These are phyloP conservation scores for Elsinoe perseae DNA, from an alignment of 2,329 filamentous ascomycete species.

Conservation along the genomic window DNA sequence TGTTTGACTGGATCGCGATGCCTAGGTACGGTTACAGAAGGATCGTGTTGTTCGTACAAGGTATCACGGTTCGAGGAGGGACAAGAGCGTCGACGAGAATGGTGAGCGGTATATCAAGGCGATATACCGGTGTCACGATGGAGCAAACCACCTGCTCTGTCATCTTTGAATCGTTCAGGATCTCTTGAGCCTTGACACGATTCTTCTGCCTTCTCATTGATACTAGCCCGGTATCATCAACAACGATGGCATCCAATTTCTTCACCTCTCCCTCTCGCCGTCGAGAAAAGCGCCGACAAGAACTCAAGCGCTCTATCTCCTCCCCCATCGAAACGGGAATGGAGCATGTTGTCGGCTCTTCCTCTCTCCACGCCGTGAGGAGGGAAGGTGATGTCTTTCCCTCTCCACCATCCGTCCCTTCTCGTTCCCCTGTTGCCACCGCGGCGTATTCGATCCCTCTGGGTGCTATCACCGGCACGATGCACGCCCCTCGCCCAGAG, in stretches of 20 bases:
- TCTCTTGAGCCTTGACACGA: background rate
- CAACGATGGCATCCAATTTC: background rate
- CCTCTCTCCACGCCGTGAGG: background rate
- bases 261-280: background rate
- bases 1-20: background rate
- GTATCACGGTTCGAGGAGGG: background rate
- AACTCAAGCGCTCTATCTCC: slow-evolving; percentile 11
- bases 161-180: background rate
- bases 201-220: background rate
- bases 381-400: background rate
- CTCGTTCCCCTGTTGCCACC: background rate
- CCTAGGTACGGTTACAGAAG: background rate
- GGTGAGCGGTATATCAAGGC: background rate
- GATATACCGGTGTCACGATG: background rate
- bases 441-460: background rate
- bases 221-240: background rate
- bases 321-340: background rate
- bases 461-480: background rate
- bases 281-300: background rate
- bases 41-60: background rate
- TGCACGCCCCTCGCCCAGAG: background rate
- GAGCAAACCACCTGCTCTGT: background rate
- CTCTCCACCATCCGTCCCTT: background rate
- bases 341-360: background rate
- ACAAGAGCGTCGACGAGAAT: background rate